Evolutionary conservation across 1,284 basidiomycete genomes (phyloP), one percentile per base, ranked within the genome.

Genomic region (Irpex lacteus): DNA sequence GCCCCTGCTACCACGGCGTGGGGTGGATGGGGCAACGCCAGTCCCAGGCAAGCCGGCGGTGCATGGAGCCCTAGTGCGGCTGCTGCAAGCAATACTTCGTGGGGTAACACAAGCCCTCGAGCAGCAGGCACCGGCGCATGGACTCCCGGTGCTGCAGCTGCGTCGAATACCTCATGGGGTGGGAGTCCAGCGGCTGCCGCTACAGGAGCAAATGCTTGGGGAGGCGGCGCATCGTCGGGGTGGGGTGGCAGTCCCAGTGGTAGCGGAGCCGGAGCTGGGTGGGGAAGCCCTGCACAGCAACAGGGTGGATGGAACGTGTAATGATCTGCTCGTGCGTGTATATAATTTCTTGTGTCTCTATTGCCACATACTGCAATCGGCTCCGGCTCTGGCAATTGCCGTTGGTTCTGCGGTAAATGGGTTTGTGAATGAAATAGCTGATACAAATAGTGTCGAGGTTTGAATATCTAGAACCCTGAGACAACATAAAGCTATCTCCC

Each of bases 231-330:
- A 9, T 50, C 57, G 8, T 40, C 34, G 13, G 40, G 59, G 11
- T 50, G 60, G 9, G 15, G 62, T 36, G 53, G 68, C 37, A 56
- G 47, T 15, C 40, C 61, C 19, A 59, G 71, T 64, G 63, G 75
- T 44, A 70, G 73, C 18, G 62, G 60, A 40, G 68, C 52, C 44
- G 60, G 63, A 38, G 67, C 60, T 15, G 63, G 63, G 15, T 63
- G 63, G 63, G 60, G 53, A 40, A 52, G 57, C 26, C 58, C 62
- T 47, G 57, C 68, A 18, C 83, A 76, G 64, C 82, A 81, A 67
- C 70, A 82, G 21, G 85, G 84, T 68, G 75, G 75, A 2, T 77
- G 75, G 75, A 76, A 76, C 60, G 75, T 76, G 49, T 73, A 70
- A 68, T 62, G 7, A 18, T 52, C 4, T 26, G 26, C 26, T 26